Percentiles rank a stretch among this genome's conserved stretches.
These are phyloP conservation scores for Suaeda aralocaspica DNA, from an alignment of 148 eudicot species.

Conservation along the genomic window DNA sequence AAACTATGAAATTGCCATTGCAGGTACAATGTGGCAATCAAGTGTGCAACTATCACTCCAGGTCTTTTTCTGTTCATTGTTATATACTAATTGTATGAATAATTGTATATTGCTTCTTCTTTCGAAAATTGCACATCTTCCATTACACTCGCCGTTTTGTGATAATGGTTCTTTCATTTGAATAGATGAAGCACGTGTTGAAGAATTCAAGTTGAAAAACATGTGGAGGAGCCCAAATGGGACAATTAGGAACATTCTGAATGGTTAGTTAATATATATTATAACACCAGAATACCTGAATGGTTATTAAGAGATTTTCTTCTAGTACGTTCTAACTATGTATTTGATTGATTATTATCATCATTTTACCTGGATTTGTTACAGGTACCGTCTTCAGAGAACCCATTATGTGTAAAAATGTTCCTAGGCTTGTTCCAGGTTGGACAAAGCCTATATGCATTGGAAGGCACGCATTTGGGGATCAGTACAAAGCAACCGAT, in stretches of 20 bases:
- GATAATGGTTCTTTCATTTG: conserved; percentile 3
- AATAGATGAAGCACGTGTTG: conserved; percentile 74
- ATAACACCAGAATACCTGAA: background rate
- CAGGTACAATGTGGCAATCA: conserved; percentile 95
- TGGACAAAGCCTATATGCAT: conserved; percentile 95
- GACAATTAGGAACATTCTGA: conserved; percentile 83
- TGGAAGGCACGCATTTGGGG: conserved; percentile 97
- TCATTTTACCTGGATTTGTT: conserved; percentile 12
- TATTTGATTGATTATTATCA: conserved; percentile 11
- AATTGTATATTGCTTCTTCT: background rate
- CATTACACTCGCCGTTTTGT: background rate
- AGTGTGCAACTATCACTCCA: conserved; percentile 97
- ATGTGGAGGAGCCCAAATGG: conserved; percentile 99
- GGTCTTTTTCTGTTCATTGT: conserved; percentile 34
- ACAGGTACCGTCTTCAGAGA: conserved; percentile 94
- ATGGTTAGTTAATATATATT: conserved; percentile 46
- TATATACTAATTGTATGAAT: too few relatives aligned
- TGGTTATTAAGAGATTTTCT: background rate
- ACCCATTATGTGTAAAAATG: conserved; percentile 87
- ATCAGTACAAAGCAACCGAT: conserved; percentile 90
- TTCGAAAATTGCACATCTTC: background rate
- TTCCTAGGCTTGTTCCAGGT: conserved; percentile 81
- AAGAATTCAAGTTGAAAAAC: conserved; percentile 62
- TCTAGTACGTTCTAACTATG: background rate
- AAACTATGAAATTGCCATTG: conserved; percentile 3